Percentiles rank a stretch among this genome's conserved stretches.
Evolutionary conservation across 169 alveolate genomes (phyloP).

Genomic region (Eimeria sp.): DNA sequence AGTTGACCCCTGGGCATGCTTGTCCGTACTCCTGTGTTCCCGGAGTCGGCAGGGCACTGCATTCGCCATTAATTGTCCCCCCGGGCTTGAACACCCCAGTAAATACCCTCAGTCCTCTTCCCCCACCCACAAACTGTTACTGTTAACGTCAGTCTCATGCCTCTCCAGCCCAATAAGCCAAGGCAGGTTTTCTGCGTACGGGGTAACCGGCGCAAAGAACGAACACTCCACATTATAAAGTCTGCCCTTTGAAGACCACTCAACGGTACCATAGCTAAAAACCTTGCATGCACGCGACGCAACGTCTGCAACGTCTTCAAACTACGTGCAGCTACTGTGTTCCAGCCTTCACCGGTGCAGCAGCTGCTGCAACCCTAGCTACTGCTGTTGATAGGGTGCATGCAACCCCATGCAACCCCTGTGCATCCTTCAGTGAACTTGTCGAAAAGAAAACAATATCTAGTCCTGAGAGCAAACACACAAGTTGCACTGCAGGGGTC

Average conservation of each 20-base stretch:
- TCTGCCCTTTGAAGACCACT: not conserved
- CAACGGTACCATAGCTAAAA: not conserved
- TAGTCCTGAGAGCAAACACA: constrained; percentile 2
- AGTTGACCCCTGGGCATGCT: not conserved
- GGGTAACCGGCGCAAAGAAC: not conserved
- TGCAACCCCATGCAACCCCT: constrained; percentile 27
- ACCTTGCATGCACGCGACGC: not conserved
- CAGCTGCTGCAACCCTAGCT: constrained; percentile 10
- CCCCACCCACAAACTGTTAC: not conserved
- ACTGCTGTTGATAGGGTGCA: not conserved
- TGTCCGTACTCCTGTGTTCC: not conserved
- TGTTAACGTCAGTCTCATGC: not conserved
- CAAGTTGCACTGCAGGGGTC: not conserved
- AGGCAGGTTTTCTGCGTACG: not conserved
- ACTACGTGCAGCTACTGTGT: not conserved
- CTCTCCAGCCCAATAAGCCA: not conserved
- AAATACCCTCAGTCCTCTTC: not conserved
- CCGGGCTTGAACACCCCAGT: not conserved
- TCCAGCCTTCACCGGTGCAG: not conserved
- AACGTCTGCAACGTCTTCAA: not conserved
- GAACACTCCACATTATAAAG: not conserved
- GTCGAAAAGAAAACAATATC: not conserved
- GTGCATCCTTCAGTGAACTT: constrained; percentile 1
- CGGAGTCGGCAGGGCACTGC: not conserved
- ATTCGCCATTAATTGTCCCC: not conserved